These are phyloP conservation scores for Ilyonectria mors-panacis DNA, from an alignment of 2,329 filamentous ascomycete species.

Conservation along the genomic window DNA sequence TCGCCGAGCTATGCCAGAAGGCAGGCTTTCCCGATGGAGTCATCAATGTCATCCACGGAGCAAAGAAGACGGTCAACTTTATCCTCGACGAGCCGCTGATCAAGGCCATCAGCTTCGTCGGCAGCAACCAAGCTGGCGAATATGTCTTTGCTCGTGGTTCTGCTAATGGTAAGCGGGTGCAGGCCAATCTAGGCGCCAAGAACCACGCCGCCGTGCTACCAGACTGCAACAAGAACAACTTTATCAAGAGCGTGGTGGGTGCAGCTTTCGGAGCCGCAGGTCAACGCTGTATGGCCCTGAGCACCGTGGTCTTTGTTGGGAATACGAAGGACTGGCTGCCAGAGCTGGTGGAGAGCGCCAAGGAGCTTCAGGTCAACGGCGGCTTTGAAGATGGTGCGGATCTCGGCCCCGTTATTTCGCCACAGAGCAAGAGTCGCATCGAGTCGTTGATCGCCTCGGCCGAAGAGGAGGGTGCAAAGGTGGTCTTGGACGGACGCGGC, in stretches of 20 bases:
- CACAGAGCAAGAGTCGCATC: slow-evolving; percentile 39
- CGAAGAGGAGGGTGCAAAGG: slow-evolving; percentile 39
- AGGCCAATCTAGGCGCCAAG: slow-evolving; percentile 79
- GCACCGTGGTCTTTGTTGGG: slow-evolving; percentile 75
- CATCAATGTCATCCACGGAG: slow-evolving; percentile 76
- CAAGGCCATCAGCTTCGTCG: slow-evolving; percentile 79
- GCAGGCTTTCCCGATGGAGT: slow-evolving; percentile 84
- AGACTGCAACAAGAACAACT: slow-evolving; percentile 79
- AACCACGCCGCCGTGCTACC: slow-evolving; percentile 78
- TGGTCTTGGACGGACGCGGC: slow-evolving; percentile 42
- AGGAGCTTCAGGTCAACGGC: slow-evolving; percentile 58
- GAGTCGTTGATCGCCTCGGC: slow-evolving; percentile 42
- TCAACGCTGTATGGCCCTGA: slow-evolving; percentile 79
- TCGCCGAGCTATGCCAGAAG: slow-evolving; percentile 80
- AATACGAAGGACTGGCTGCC: slow-evolving; percentile 74
- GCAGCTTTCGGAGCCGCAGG: slow-evolving; percentile 79
- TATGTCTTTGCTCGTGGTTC: slow-evolving; percentile 78
- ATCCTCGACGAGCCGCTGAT: slow-evolving; percentile 78
- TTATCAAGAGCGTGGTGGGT: slow-evolving; percentile 75
- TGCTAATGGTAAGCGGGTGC: slow-evolving; percentile 79
- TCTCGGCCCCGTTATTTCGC: slow-evolving; percentile 43
- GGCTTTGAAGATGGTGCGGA: slow-evolving; percentile 43
- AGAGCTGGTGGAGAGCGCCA: slow-evolving; percentile 74
- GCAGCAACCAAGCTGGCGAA: slow-evolving; percentile 77
- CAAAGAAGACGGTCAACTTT: slow-evolving; percentile 77